Evolutionary conservation across 805 yeast species (phyloP), one percentile per base, ranked within the genome.

Genomic region (Zygoascus tannicola): DNA sequence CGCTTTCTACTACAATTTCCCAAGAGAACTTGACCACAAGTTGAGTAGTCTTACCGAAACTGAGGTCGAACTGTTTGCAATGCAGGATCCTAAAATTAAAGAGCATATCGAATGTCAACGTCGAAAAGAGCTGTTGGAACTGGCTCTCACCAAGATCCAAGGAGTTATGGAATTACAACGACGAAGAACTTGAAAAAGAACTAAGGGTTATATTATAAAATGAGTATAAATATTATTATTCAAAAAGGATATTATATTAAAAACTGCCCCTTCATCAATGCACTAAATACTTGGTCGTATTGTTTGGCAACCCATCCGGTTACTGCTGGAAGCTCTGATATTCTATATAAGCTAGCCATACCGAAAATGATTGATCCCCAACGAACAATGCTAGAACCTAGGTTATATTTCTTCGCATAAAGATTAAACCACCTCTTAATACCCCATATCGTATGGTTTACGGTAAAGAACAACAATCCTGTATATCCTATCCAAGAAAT

Each of bases 1-100:
- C 52, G 98, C 94, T 63, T 92, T 92, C 58, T 94, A 90, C 60
- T 92, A 94, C 63, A 86, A 87, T 54, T 90, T 92, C 64, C 97
- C 99, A 2, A 74, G 97, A 47, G 97, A 87, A 62, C 70, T 92
- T 49, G 99, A 92, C 60, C 70, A 70, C 41, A 78, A 78, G 51
- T 73, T 92, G 44, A 79, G 80, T 40, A 71, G 72, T 35, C 67
- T 92, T 56, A 68, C 76, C 5, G 71, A 73, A 41, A 94, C 85
- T 43, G 94, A 88, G 57, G 73, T 92, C 41, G 97, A 88, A 56
- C 65, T 66, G 47, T 85, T 90, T 66, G 98, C 98, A 0, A 85
- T 86, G 54, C 97, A 92, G 63, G 96, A 92, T 64, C 92, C 95
- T 18, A 84, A 80, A 64, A 77, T 94, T 45, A 82, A 82, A 59